These are phyloP conservation scores for Sclerotinia sclerotiorum DNA, from an alignment of 2,329 filamentous ascomycete species.

Conservation along the genomic window DNA sequence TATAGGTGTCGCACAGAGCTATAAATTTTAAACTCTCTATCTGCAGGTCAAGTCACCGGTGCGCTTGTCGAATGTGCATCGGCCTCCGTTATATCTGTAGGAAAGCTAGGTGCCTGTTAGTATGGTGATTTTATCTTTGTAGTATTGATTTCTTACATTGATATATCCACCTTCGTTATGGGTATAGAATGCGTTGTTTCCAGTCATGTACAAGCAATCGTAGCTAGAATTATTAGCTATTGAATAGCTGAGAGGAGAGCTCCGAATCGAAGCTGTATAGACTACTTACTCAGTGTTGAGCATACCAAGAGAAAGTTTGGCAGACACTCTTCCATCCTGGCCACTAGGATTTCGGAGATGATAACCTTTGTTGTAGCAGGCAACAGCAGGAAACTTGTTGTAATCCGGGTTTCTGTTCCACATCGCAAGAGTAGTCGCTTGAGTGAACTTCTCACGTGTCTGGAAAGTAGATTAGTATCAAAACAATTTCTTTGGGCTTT, in stretches of 20 bases:
- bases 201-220: conserved; percentile 3
- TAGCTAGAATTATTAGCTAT: neutral
- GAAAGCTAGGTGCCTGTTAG: neutral
- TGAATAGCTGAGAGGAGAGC: neutral
- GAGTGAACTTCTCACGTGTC: neutral
- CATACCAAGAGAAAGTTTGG: neutral
- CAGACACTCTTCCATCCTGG: neutral
- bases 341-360: neutral
- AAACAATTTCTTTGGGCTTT: too few relatives aligned
- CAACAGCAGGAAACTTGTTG: neutral
- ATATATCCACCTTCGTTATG: neutral
- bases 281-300: neutral
- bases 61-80: neutral
- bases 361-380: neutral
- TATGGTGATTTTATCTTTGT: neutral
- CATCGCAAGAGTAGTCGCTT: neutral
- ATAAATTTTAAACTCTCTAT: neutral
- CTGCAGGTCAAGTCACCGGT: neutral
- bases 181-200: neutral
- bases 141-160: neutral
- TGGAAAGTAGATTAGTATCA: neutral
- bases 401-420: neutral
- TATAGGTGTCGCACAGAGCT: neutral
- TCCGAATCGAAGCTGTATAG: neutral
- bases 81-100: neutral